Evolutionary conservation across 805 yeast genomes (phyloP).

Genomic region (Jamesozyma rosinii): DNA sequence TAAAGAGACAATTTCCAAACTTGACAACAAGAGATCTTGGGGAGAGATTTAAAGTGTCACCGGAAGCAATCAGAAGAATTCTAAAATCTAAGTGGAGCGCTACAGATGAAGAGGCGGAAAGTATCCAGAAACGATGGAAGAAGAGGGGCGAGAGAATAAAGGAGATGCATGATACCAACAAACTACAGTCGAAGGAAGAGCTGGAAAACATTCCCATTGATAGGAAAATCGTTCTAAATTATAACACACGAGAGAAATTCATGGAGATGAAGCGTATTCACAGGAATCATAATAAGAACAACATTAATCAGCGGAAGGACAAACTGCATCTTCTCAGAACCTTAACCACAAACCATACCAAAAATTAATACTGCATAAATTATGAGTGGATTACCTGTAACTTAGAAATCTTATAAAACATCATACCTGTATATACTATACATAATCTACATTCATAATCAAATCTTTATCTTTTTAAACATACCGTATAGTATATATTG

Average conservation of each 20-base stretch:
- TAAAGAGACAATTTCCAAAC: constrained; percentile 53
- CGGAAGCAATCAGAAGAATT: constrained; percentile 75
- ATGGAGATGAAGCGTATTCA: background rate
- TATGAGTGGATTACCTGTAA: background rate
- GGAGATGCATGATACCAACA: constrained; percentile 10
- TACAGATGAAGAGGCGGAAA: constrained; percentile 39
- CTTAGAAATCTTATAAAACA: background rate
- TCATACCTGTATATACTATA: constrained; percentile 1
- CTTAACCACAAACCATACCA: background rate
- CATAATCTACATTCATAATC: constrained; percentile 1
- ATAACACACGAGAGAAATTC: background rate
- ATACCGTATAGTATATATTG: too few species aligned
- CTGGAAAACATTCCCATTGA: background rate
- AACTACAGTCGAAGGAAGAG: background rate
- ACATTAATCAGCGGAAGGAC: background rate
- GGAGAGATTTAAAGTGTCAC: constrained; percentile 57
- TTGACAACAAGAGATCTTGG: constrained; percentile 52
- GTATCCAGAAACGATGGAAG: constrained; percentile 44
- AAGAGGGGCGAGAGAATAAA: constrained; percentile 37
- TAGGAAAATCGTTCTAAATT: background rate
- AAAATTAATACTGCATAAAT: background rate
- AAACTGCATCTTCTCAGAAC: constrained; percentile 1
- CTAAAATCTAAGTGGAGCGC: constrained; percentile 73
- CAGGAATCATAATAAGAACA: background rate
- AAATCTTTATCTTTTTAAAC: background rate